These are phyloP conservation scores for Microbotryum intermedium DNA, from an alignment of 1,284 basidiomycete genomes.

Conservation along the genomic window DNA sequence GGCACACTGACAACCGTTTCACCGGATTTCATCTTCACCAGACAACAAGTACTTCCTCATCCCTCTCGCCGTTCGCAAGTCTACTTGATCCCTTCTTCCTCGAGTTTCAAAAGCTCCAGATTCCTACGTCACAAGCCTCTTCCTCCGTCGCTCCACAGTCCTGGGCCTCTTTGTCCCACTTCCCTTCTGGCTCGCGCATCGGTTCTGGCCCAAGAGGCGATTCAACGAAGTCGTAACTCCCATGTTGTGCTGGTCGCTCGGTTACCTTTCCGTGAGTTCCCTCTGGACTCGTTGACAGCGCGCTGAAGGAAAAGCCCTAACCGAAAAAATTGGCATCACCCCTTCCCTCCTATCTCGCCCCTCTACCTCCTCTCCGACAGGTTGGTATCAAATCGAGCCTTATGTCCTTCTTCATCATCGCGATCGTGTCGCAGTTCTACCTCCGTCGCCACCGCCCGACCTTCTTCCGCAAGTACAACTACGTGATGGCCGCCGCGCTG, in stretches of 20 bases:
- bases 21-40: too few species aligned
- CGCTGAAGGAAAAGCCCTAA: too few species aligned
- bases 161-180: conserved; percentile 47
- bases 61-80: background rate
- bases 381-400: conserved; percentile 12
- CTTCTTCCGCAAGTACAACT: conserved; percentile 31
- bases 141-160: conserved; percentile 42
- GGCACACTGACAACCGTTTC: too few species aligned
- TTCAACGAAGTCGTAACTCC: conserved; percentile 18
- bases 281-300: too few species aligned
- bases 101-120: conserved; percentile 40
- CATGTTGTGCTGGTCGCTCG: conserved; percentile 1
- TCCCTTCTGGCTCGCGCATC: conserved; percentile 49
- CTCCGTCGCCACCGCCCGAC: conserved; percentile 9
- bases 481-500: conserved; percentile 28
- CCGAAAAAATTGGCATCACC: too few species aligned
- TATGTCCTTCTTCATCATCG: conserved; percentile 5
- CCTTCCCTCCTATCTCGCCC: too few species aligned
- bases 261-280: background rate
- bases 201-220: conserved; percentile 43
- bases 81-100: conserved; percentile 34
- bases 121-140: too few species aligned
- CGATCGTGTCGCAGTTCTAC: conserved; percentile 6
- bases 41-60: background rate
- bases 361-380: conserved; percentile 13